phyloP scores from a whole-genome alignment of 2,329 filamentous ascomycete genomes.

The Fusarium vanettenii region DNA sequence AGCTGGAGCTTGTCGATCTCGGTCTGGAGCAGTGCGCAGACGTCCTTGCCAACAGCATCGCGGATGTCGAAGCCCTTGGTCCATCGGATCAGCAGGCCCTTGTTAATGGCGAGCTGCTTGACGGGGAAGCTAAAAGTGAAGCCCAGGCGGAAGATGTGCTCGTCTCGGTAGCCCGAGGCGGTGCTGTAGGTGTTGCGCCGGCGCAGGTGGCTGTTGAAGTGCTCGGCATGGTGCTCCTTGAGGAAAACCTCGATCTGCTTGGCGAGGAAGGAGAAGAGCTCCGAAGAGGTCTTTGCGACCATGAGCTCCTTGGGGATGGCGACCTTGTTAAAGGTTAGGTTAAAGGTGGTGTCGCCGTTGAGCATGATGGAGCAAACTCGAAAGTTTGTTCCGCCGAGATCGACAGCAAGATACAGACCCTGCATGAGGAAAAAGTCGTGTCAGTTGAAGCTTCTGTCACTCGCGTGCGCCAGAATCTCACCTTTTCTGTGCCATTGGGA shows the following conservation, averaged over 20 bases:
- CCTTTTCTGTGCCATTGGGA: slow-evolving; percentile 97
- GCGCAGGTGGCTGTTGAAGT: slow-evolving; percentile 78
- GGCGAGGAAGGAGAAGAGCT: slow-evolving; percentile 93
- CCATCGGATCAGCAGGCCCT: slow-evolving; percentile 93
- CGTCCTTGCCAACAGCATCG: slow-evolving; percentile 94
- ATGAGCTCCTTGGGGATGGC: slow-evolving; percentile 91
- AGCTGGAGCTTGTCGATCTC: slow-evolving; percentile 90
- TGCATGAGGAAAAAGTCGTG: slow-evolving; percentile 51
- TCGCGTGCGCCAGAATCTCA: slow-evolving; percentile 51
- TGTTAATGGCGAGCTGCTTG: slow-evolving; percentile 93
- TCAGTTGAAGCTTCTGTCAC: neutral
- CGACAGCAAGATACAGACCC: slow-evolving; percentile 96
- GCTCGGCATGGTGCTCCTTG: slow-evolving; percentile 86
- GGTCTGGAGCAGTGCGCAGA: slow-evolving; percentile 87
- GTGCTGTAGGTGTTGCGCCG: slow-evolving; percentile 71
- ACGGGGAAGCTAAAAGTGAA: slow-evolving; percentile 99
- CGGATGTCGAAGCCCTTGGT: slow-evolving; percentile 98
- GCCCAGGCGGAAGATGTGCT: slow-evolving; percentile 91
- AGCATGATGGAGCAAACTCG: slow-evolving; percentile 95
- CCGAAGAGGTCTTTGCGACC: slow-evolving; percentile 85
- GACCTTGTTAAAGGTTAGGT: slow-evolving; percentile 91
- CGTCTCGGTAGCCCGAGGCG: slow-evolving; percentile 70
- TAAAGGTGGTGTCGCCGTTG: slow-evolving; percentile 95
- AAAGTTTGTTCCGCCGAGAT: slow-evolving; percentile 98
- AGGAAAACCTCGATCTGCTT: slow-evolving; percentile 93